Evolutionary conservation across 192 early-diverging fungal species (phyloP).

Genomic region (Coemansia sp.): DNA sequence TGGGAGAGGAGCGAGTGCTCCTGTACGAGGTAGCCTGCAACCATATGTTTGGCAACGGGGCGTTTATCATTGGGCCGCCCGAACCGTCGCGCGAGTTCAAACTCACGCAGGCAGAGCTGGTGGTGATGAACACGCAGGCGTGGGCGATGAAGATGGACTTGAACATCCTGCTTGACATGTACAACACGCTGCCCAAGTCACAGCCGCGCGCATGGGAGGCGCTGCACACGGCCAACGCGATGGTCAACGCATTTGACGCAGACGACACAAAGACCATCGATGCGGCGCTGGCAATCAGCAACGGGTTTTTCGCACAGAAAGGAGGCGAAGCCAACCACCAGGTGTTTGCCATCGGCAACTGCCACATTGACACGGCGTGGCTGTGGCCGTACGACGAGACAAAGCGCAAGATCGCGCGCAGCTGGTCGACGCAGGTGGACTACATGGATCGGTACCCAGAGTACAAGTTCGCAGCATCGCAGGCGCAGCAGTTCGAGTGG

Average conservation of each 20-base stretch:
- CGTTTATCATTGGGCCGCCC: constrained; percentile 58
- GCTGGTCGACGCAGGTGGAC: constrained; percentile 77
- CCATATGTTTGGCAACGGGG: constrained; percentile 80
- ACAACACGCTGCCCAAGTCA: constrained; percentile 67
- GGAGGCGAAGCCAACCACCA: constrained; percentile 64
- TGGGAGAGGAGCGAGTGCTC: constrained; percentile 60
- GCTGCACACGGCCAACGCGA: constrained; percentile 73
- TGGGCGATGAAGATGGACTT: constrained; percentile 75
- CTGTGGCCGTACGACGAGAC: constrained; percentile 98
- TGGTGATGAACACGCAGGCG: constrained; percentile 69
- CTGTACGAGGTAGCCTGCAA: constrained; percentile 93
- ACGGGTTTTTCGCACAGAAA: constrained; percentile 68
- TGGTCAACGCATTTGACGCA: constrained; percentile 70
- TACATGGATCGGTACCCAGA: constrained; percentile 86
- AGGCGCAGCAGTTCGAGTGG: constrained; percentile 98
- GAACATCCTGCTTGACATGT: constrained; percentile 71
- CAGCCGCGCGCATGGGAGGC: constrained; percentile 77
- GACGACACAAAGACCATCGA: constrained; percentile 41
- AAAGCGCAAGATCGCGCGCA: constrained; percentile 86
- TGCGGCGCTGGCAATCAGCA: constrained; percentile 50
- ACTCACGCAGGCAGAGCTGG: constrained; percentile 67
- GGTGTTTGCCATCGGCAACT: constrained; percentile 90
- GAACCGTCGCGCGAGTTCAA: constrained; percentile 63
- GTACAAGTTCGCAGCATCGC: constrained; percentile 90
- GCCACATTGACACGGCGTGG: constrained; percentile 93